A percentile compares a stretch with the other conserved stretches of the same genome.
Evolutionary conservation across 495 filamentous ascomycete species (phyloP).

Genomic region (Viridothelium virens): DNA sequence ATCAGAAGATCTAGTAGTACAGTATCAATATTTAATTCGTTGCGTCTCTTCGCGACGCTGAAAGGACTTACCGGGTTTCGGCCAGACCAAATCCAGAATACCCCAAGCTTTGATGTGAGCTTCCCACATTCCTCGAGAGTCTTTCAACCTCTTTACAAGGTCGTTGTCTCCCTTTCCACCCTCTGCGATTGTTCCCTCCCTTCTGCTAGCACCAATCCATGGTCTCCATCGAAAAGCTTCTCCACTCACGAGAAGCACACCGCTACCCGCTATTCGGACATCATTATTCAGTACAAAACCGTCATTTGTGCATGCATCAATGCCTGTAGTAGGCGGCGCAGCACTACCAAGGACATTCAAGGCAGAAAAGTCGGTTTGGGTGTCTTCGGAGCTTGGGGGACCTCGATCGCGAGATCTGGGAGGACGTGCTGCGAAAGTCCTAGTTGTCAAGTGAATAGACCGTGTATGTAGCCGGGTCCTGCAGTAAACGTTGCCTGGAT

Average conservation of each 20-base stretch:
- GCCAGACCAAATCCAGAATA: constrained; percentile 71
- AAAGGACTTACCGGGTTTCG: constrained; percentile 68
- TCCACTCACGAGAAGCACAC: constrained; percentile 69
- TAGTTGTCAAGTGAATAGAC: background rate
- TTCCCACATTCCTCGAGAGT: constrained; percentile 75
- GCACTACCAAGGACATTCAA: constrained; percentile 75
- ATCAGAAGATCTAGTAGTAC: constrained; percentile 72
- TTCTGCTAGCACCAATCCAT: constrained; percentile 44
- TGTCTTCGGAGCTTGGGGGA: constrained; percentile 51
- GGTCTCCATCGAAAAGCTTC: constrained; percentile 86
- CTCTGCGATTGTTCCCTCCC: constrained; percentile 29
- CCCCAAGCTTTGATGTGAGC: constrained; percentile 64
- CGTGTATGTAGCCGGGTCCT: background rate
- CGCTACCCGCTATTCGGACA: constrained; percentile 53
- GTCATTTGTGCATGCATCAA: constrained; percentile 69
- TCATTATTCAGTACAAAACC: constrained; percentile 81
- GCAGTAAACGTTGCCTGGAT: background rate
- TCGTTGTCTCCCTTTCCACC: constrained; percentile 23
- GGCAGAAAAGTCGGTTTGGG: constrained; percentile 63
- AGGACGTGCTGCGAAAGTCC: background rate
- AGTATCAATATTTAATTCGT: background rate
- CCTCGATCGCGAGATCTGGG: constrained; percentile 48
- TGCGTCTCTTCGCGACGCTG: background rate
- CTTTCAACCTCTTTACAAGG: constrained; percentile 47
- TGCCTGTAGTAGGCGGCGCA: constrained; percentile 65